Evolutionary conservation across 2,329 filamentous ascomycete species (phyloP).

Genomic region (Phialocephala sp.): DNA sequence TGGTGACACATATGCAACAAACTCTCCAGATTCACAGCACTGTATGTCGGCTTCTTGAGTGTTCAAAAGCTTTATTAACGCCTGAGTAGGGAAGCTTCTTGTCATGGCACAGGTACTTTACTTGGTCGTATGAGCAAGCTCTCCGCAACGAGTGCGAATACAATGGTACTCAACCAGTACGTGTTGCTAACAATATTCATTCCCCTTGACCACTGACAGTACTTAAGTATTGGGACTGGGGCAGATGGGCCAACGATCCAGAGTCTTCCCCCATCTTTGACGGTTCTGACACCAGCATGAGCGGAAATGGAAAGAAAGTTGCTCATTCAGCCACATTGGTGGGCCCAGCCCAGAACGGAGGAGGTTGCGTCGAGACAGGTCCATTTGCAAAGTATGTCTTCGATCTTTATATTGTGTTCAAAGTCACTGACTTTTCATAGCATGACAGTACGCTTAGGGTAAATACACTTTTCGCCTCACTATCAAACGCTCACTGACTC

Average conservation of each 20-base stretch:
- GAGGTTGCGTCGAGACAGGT: conserved; percentile 57
- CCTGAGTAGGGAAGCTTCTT: conserved; percentile 43
- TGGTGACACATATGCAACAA: conserved; percentile 45
- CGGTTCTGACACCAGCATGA: conserved; percentile 55
- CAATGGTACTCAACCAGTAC: conserved; percentile 46
- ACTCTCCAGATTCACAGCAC: conserved; percentile 37
- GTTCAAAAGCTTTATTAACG: conserved; percentile 25
- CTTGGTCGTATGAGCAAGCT: conserved; percentile 49
- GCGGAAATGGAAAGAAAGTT: conserved; percentile 51
- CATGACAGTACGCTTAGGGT: conserved; percentile 51
- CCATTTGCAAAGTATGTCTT: conserved; percentile 48
- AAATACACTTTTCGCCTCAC: conserved; percentile 45
- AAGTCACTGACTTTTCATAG: conserved; percentile 21
- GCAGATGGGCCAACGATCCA: conserved; percentile 52
- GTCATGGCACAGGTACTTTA: conserved; percentile 51
- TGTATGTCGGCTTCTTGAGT: conserved; percentile 30
- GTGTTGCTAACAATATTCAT: conserved; percentile 17
- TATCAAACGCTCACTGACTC: conserved; percentile 2
- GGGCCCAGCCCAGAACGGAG: conserved; percentile 51
- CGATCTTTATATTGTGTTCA: background rate
- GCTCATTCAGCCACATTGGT: conserved; percentile 37
- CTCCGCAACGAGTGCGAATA: conserved; percentile 50
- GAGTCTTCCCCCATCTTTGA: conserved; percentile 59
- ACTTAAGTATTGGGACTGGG: conserved; percentile 52
- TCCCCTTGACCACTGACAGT: background rate